These are phyloP conservation scores for Rhynchosporium secalis DNA, from an alignment of 2,329 filamentous ascomycete species.

Conservation along the genomic window DNA sequence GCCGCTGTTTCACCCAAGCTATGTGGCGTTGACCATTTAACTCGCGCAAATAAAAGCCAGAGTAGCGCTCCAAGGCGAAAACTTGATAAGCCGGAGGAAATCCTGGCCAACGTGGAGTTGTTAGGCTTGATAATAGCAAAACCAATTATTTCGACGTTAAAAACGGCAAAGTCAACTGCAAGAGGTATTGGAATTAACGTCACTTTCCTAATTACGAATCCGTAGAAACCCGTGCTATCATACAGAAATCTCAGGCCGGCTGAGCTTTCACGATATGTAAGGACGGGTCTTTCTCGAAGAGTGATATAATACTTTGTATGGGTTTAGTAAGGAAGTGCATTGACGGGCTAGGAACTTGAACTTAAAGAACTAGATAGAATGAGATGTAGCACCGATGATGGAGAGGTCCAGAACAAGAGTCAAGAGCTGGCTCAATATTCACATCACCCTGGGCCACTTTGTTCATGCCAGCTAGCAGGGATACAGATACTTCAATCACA, in stretches of 20 bases:
- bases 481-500: background rate
- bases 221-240: background rate
- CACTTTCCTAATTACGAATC: background rate
- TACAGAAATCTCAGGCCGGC: background rate
- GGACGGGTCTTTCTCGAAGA: conserved; percentile 1
- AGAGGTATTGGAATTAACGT: background rate
- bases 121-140: conserved; percentile 36
- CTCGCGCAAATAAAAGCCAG: conserved; percentile 42
- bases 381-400: conserved; percentile 5
- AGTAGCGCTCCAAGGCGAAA: conserved; percentile 41
- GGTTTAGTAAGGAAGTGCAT: background rate
- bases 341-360: background rate
- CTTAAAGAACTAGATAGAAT: background rate
- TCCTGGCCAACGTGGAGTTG: conserved; percentile 37
- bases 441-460: background rate
- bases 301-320: background rate
- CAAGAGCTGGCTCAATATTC: background rate
- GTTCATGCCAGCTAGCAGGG: background rate
- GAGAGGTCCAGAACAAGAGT: background rate
- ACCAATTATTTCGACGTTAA: conserved; percentile 6
- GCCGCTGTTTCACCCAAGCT: conserved; percentile 40
- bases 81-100: conserved; percentile 42
- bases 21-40: conserved; percentile 43
- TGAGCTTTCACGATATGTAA: background rate
- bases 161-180: conserved; percentile 13